Conservation (phyloP, 352 stramenopile species). For the Globisporangium camurandrum region DNA sequence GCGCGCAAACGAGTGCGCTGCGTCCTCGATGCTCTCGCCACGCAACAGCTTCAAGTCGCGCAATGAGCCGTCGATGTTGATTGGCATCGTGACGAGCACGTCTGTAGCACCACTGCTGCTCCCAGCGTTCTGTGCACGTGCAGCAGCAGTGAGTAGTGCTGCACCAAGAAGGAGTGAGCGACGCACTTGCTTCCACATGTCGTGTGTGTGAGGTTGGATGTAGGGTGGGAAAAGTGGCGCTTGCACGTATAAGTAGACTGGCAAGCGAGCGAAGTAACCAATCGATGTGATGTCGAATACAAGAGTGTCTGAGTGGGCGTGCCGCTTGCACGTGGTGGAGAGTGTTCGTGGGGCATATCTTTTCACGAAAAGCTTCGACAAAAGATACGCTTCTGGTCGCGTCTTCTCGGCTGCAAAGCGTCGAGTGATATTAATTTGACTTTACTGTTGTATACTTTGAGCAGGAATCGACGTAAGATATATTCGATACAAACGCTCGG, state of each 20-base stretch:
- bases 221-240: neutral
- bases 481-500: no score
- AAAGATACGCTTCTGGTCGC: no score
- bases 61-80: conserved; percentile 51
- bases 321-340: no score
- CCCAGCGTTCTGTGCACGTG: conserved; percentile 21
- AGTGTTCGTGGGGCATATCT: no score
- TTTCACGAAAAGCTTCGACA: no score
- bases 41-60: conserved; percentile 59
- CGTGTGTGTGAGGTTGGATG: neutral
- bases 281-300: no score
- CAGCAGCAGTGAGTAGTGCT: conserved; percentile 10
- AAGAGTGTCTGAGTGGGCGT: no score
- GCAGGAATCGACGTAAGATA: no score
- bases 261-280: neutral
- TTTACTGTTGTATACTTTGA: no score
- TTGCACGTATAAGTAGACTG: no score
- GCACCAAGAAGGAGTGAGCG: conserved; percentile 19
- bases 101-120: conserved; percentile 18
- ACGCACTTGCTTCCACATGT: conserved; percentile 13
- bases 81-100: conserved; percentile 59
- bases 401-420: no score
- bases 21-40: conserved; percentile 60
- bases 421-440: no score
- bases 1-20: conserved; percentile 51